These are phyloP conservation scores for Vitis hybrid DNA, from an alignment of 177 flowering plant genomes.

Conservation along the genomic window DNA sequence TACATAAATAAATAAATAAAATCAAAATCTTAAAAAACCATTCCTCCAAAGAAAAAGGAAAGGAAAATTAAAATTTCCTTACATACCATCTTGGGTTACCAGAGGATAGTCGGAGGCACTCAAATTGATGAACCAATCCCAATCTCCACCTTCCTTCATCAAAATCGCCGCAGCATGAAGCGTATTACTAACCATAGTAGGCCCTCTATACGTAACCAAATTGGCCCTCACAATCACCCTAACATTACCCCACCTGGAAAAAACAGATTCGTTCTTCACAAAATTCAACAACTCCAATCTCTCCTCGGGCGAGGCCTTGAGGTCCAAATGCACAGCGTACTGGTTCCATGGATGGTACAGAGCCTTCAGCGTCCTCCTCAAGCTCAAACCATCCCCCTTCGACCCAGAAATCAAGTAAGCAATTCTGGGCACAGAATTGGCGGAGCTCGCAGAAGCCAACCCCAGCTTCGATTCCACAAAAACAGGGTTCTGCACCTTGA, in stretches of 20 bases:
- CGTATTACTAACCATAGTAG: constrained; percentile 83
- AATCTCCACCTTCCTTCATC: constrained; percentile 61
- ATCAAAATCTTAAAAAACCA: too few species aligned
- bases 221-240: constrained; percentile 53
- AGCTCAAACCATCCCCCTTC: constrained; percentile 55
- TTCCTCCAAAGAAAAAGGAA: too few species aligned
- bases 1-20: too few species aligned
- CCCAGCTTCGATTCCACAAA: constrained; percentile 64
- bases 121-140: constrained; percentile 94
- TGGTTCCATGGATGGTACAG: constrained; percentile 81
- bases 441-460: constrained; percentile 16
- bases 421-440: constrained; percentile 43
- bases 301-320: constrained; percentile 64
- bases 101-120: constrained; percentile 90
- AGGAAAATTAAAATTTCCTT: too few species aligned
- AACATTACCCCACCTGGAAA: constrained; percentile 60
- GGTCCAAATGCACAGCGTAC: constrained; percentile 78
- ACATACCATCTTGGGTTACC: constrained; percentile 89
- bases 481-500: constrained; percentile 19
- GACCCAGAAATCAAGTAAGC: constrained; percentile 87
- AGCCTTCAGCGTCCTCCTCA: constrained; percentile 65
- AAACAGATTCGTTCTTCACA: constrained; percentile 46
- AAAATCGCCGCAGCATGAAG: constrained; percentile 84
- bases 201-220: constrained; percentile 86
- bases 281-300: constrained; percentile 50